Evolutionary conservation across 805 yeast genomes (phyloP), one percentile per base, ranked within the genome.

Genomic region (Lachancea meyersii): DNA sequence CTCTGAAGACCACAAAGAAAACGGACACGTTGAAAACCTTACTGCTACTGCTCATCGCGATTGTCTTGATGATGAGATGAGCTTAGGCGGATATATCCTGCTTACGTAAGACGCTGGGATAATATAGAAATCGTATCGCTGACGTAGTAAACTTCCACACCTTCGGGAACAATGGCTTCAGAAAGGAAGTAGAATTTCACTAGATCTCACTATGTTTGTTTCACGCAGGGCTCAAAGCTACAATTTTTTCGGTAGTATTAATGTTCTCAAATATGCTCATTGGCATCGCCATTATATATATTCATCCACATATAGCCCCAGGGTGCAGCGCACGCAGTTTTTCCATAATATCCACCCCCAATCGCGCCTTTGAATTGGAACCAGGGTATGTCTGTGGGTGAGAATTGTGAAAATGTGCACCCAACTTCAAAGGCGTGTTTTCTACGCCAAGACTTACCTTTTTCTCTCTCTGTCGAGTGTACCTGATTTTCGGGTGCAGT

Each of bases 1-100:
- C 98, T 73, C 98, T 83, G 64, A 91, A 82, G 46, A 88, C 93
- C 52, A 89, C 82, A 68, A 88, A 86, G 72, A 87, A 88, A 48
- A 88, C 81, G 13, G 72, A 67, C 41, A 69, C 73, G 57, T 67
- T 68, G 58, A 69, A 73, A 11, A 70, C 71, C 50, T 67, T 66
- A 40, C 60, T 59, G 18, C 63, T 41, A 44, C 38, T 45, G n/a
- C 33, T 34, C 44, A 41, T 41, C n/a, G 26, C 11, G 26, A 11
- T 7, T 23, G 26, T n/a, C n/a, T n/a, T n/a, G n/a, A n/a, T n/a
- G n/a, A n/a, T n/a, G n/a, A n/a, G n/a, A n/a, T n/a, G n/a, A n/a
- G n/a, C n/a, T n/a, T n/a, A n/a, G n/a, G n/a, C n/a, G n/a, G n/a
- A n/a, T n/a, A n/a, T n/a, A n/a, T n/a, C n/a, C n/a, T n/a, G n/a